These are phyloP conservation scores for Coemansia asiatica DNA, from an alignment of 192 early-diverging fungal genomes.

Conservation along the genomic window DNA sequence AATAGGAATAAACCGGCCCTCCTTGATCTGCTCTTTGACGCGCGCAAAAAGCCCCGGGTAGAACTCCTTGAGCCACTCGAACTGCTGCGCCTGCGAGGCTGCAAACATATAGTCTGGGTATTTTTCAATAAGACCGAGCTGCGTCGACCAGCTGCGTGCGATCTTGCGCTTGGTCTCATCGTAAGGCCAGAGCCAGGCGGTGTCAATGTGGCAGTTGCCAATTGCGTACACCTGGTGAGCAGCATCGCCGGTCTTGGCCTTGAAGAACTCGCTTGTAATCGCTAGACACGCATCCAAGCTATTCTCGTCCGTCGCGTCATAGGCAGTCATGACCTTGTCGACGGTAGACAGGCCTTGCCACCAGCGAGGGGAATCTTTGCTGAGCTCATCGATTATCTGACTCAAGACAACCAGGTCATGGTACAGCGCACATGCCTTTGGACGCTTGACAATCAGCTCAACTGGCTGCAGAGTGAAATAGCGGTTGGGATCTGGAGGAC, in stretches of 20 bases:
- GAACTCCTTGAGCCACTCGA: conserved; percentile 82
- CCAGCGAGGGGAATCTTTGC: conserved; percentile 65
- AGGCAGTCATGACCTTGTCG: conserved; percentile 78
- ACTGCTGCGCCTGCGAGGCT: conserved; percentile 96
- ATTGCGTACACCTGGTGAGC: conserved; percentile 79
- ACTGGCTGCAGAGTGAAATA: conserved; percentile 62
- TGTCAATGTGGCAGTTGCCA: conserved; percentile 92
- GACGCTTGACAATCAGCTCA: conserved; percentile 72
- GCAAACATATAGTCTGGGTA: conserved; percentile 91
- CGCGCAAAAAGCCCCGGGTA: conserved; percentile 83
- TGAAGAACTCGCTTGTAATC: conserved; percentile 67
- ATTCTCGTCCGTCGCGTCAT: conserved; percentile 39
- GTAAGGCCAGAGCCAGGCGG: conserved; percentile 97
- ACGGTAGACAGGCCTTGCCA: conserved; percentile 80
- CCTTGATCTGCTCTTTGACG: conserved; percentile 67
- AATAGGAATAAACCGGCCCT: conserved; percentile 86
- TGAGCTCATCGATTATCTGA: conserved; percentile 70
- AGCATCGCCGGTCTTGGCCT: conserved; percentile 58
- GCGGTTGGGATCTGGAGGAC: conserved; percentile 67
- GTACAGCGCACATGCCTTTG: conserved; percentile 65
- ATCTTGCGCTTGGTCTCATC: conserved; percentile 96
- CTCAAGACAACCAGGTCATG: conserved; percentile 78
- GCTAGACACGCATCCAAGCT: conserved; percentile 42
- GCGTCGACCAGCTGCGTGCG: conserved; percentile 80
- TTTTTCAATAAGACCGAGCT: conserved; percentile 77